Percentiles rank a stretch among this genome's conserved stretches.
phyloP scores from a whole-genome alignment of 805 yeast species.

The Starmerella potacharoeniae region DNA sequence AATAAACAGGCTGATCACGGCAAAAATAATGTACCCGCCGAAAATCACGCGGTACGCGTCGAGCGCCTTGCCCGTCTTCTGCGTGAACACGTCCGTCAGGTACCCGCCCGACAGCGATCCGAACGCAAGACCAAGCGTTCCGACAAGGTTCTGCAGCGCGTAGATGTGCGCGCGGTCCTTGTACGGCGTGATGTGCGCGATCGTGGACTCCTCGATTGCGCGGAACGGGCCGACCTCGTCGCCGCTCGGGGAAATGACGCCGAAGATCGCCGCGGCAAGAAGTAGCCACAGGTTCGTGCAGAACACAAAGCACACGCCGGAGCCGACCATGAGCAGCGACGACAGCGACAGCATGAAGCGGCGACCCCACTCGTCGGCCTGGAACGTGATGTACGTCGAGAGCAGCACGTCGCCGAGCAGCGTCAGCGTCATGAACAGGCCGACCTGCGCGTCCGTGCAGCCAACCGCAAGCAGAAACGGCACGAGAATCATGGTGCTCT shows the following conservation, averaged over 20 bases:
- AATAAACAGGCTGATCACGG: constrained; percentile 37
- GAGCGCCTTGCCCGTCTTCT: constrained; percentile 24
- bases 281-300: constrained; percentile 44
- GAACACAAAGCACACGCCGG: constrained; percentile 57
- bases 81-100: constrained; percentile 35
- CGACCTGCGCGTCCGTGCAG: constrained; percentile 49
- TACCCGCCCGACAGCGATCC: constrained; percentile 61
- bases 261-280: constrained; percentile 61
- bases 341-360: constrained; percentile 54
- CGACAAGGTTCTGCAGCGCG: constrained; percentile 60
- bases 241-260: constrained; percentile 82
- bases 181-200: constrained; percentile 56
- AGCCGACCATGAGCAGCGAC: constrained; percentile 49
- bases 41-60: constrained; percentile 46
- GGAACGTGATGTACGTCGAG: constrained; percentile 63
- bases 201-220: constrained; percentile 69
- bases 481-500: constrained; percentile 68
- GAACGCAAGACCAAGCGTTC: constrained; percentile 60
- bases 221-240: constrained; percentile 87
- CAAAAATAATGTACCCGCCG: constrained; percentile 42
- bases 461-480: constrained; percentile 48
- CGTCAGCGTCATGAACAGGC: constrained; percentile 72
- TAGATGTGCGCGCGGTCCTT: constrained; percentile 51
- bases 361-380: constrained; percentile 62
- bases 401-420: constrained; percentile 66